These are phyloP conservation scores for Macrocybe gigantea DNA, from an alignment of 768 basidiomycete genomes.

Conservation along the genomic window DNA sequence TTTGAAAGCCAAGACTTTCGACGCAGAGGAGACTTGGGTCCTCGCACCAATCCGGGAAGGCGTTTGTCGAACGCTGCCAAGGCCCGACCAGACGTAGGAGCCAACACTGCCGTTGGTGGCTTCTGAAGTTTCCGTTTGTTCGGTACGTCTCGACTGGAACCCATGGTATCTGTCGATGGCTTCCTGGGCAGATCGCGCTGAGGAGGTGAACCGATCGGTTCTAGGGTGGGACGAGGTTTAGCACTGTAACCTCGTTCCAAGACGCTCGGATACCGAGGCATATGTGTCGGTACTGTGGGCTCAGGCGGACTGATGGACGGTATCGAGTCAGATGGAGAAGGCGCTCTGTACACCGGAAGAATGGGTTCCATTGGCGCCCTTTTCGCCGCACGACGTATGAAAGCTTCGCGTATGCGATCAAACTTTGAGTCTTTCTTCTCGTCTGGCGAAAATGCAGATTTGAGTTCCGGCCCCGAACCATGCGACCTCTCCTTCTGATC, in stretches of 20 bases:
- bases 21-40: constrained; percentile 26
- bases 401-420: constrained; percentile 12
- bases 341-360: constrained; percentile 12
- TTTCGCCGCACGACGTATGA: constrained; percentile 12
- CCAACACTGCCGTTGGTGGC: constrained; percentile 16
- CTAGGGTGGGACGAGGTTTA: constrained; percentile 12
- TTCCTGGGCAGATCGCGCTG: constrained; percentile 8
- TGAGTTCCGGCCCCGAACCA: constrained; percentile 23
- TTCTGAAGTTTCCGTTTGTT: constrained; percentile 9
- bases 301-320: constrained; percentile 22
- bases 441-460: constrained; percentile 17
- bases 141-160: constrained; percentile 5
- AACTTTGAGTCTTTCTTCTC: constrained; percentile 8
- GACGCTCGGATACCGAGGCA: constrained; percentile 28
- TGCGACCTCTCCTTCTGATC: constrained; percentile 10
- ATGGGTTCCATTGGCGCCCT: constrained; percentile 9
- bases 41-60: constrained; percentile 16
- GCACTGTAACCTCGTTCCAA: constrained; percentile 24
- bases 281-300: constrained; percentile 19
- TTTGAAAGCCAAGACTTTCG: constrained; percentile 23
- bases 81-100: constrained; percentile 16
- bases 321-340: constrained; percentile 13
- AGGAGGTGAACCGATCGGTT: constrained; percentile 11
- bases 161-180: constrained; percentile 7
- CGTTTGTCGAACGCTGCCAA: too few species aligned